Conservation (phyloP, 2,329 filamentous ascomycete species). For the Cladosporium sp. region DNA sequence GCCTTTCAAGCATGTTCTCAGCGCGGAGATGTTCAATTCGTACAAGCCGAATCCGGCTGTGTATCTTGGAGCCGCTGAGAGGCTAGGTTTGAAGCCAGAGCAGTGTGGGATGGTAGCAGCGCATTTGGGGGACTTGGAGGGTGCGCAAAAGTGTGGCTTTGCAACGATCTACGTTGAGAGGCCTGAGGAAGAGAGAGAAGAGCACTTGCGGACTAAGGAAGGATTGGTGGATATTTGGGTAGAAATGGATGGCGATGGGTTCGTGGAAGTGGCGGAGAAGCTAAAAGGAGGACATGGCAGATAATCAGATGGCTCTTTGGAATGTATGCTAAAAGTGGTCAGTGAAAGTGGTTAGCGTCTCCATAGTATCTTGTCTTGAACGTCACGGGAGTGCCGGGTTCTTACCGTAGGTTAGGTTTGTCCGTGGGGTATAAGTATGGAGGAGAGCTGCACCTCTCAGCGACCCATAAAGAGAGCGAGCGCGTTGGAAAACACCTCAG, state of each 20-base stretch:
- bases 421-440: background rate
- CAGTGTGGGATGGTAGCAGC: conserved; percentile 78
- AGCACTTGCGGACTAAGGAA: conserved; percentile 52
- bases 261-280: conserved; percentile 44
- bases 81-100: conserved; percentile 56
- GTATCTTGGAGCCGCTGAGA: conserved; percentile 66
- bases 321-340: background rate
- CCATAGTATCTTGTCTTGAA: background rate
- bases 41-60: conserved; percentile 72
- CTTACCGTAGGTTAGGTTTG: background rate
- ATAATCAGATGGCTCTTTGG: background rate
- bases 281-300: conserved; percentile 28
- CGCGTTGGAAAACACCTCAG: background rate
- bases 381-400: background rate
- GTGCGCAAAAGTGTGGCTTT: conserved; percentile 64
- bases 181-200: conserved; percentile 64
- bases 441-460: background rate
- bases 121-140: conserved; percentile 68
- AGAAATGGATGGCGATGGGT: conserved; percentile 51
- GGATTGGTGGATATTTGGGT: conserved; percentile 68
- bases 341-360: background rate
- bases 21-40: conserved; percentile 67
- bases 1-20: conserved; percentile 63
- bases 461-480: background rate
- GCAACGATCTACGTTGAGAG: conserved; percentile 75